Evolutionary conservation across 2,329 filamentous ascomycete genomes (phyloP).

Genomic region (Colletotrichum viniferum): DNA sequence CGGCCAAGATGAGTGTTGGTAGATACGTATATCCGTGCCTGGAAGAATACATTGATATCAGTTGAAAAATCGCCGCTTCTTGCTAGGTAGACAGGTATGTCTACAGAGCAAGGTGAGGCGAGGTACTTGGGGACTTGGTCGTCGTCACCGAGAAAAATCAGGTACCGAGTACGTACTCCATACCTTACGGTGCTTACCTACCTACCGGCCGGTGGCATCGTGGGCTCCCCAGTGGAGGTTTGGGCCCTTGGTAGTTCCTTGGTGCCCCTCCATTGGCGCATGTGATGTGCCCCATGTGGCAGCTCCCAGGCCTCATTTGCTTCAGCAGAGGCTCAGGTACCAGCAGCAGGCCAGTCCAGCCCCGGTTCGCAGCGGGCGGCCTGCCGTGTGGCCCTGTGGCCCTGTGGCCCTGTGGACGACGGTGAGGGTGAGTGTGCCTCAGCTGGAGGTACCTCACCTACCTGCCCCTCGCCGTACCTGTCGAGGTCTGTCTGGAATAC

Average conservation of each 20-base stretch:
- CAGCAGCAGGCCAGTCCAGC: background rate
- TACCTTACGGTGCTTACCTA: background rate
- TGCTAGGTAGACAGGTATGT: background rate
- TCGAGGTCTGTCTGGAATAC: background rate
- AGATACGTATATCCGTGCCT: background rate
- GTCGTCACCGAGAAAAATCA: background rate
- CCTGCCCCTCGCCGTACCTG: background rate
- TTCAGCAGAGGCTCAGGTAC: constrained; percentile 12
- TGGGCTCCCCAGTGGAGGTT: constrained; percentile 7
- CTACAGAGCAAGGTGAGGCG: background rate
- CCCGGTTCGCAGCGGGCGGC: background rate
- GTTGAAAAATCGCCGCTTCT: background rate
- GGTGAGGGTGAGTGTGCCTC: background rate
- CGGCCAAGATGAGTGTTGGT: background rate
- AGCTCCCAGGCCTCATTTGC: constrained; percentile 20
- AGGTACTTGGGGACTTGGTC: background rate
- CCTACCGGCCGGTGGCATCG: background rate
- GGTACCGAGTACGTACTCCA: background rate
- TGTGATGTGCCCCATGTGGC: constrained; percentile 22
- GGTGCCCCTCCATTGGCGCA: constrained; percentile 22
- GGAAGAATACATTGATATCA: background rate
- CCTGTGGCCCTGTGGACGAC: background rate
- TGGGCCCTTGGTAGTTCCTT: constrained; percentile 13
- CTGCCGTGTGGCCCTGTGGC: background rate
- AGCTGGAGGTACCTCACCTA: background rate